phyloP scores from a whole-genome alignment of 768 basidiomycete species.

The Tricholoma hemisulphureum region DNA sequence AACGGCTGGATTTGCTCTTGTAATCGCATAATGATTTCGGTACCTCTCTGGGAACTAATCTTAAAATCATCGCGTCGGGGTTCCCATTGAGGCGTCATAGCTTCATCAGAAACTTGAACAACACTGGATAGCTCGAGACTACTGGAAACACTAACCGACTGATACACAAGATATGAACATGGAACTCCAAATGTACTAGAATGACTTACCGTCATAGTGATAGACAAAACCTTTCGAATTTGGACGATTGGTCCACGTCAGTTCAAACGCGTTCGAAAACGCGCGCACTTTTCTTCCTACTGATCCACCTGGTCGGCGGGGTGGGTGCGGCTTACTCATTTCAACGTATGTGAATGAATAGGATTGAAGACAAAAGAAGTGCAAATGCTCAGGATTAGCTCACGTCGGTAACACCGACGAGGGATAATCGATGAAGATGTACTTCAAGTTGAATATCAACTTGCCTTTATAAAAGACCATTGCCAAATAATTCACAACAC shows the following conservation, averaged over 20 bases:
- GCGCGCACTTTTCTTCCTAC: slow-evolving; percentile 9
- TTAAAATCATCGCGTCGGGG: slow-evolving; percentile 12
- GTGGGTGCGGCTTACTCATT: neutral
- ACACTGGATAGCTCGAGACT: neutral
- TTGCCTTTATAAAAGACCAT: neutral
- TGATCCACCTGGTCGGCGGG: slow-evolving; percentile 9
- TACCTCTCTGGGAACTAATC: slow-evolving; percentile 26
- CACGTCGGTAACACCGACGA: neutral
- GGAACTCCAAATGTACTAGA: neutral
- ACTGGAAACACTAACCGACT: slow-evolving; percentile 11
- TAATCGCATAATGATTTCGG: slow-evolving; percentile 30
- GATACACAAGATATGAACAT: neutral
- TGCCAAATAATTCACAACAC: neutral
- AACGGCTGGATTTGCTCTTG: slow-evolving; percentile 21
- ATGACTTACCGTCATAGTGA: slow-evolving; percentile 26
- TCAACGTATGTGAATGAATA: too few species aligned
- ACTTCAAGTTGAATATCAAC: neutral
- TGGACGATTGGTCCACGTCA: slow-evolving; percentile 15
- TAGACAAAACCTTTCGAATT: slow-evolving; percentile 11
- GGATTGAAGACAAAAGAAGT: neutral
- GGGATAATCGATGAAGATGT: neutral
- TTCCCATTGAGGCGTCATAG: slow-evolving; percentile 23
- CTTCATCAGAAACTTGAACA: slow-evolving; percentile 9
- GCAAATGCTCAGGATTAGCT: neutral
- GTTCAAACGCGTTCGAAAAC: slow-evolving; percentile 21